Evolutionary conservation across 2,329 filamentous ascomycete genomes (phyloP).

Genomic region (Colletotrichum acutatum): DNA sequence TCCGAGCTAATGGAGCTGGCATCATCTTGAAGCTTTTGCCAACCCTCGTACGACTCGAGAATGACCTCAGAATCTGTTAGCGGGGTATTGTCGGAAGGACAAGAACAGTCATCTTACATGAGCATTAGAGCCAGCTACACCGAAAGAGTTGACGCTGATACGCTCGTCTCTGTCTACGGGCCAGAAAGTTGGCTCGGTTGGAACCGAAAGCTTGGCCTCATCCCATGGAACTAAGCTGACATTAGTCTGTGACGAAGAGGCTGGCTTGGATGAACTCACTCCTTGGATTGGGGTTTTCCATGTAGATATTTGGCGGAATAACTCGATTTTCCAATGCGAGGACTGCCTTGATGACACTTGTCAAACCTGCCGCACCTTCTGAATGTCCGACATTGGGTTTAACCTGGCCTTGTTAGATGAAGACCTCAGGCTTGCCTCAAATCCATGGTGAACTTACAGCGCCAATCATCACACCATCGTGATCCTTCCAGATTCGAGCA

Average conservation of each 20-base stretch:
- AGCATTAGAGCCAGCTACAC: slow-evolving; percentile 43
- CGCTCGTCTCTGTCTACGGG: slow-evolving; percentile 41
- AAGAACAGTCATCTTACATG: slow-evolving; percentile 6
- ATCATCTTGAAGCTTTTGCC: slow-evolving; percentile 21
- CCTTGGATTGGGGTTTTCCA: slow-evolving; percentile 33
- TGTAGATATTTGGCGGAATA: slow-evolving; percentile 36
- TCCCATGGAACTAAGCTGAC: slow-evolving; percentile 24
- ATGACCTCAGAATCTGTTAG: neutral
- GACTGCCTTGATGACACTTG: slow-evolving; percentile 46
- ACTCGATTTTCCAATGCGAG: slow-evolving; percentile 37
- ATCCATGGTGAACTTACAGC: slow-evolving; percentile 38
- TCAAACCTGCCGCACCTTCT: slow-evolving; percentile 47
- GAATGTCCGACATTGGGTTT: slow-evolving; percentile 53
- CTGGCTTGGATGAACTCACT: neutral
- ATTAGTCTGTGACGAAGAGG: neutral
- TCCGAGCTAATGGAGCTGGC: slow-evolving; percentile 20
- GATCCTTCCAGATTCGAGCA: slow-evolving; percentile 33
- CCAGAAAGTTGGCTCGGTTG: slow-evolving; percentile 40
- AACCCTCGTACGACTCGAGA: slow-evolving; percentile 22
- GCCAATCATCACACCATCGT: slow-evolving; percentile 40
- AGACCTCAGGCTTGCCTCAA: neutral
- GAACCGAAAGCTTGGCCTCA: slow-evolving; percentile 40
- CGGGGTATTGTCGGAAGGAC: no score
- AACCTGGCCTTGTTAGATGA: slow-evolving; percentile 37
- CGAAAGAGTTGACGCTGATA: slow-evolving; percentile 50